These are phyloP conservation scores for Pseudophaeomoniella oleicola DNA, from an alignment of 2,329 filamentous ascomycete species.

Conservation along the genomic window DNA sequence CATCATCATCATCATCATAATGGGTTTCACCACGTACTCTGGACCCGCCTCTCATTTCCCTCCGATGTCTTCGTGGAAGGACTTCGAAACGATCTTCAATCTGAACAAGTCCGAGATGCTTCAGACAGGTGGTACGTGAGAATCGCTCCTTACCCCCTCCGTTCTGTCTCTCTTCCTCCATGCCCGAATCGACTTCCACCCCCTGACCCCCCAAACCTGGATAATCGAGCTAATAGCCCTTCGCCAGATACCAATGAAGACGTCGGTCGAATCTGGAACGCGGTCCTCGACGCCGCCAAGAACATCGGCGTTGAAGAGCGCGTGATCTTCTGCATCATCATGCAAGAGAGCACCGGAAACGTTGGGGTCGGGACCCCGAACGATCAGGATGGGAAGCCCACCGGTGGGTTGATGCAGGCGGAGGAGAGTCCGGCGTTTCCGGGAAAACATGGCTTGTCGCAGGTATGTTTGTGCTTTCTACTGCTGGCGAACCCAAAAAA, in stretches of 20 bases:
- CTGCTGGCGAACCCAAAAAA: not conserved
- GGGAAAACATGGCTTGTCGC: slow-evolving; percentile 16
- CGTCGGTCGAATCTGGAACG: slow-evolving; percentile 19
- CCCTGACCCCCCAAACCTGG: no score
- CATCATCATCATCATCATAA: no score
- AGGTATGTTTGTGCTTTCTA: slow-evolving; percentile 13
- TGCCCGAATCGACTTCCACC: no score
- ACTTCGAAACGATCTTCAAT: slow-evolving; percentile 21
- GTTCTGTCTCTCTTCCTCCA: no score
- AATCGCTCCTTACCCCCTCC: no score
- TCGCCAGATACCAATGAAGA: slow-evolving; percentile 18
- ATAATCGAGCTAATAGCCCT: no score
- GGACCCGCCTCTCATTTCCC: slow-evolving; percentile 18
- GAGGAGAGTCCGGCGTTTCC: slow-evolving; percentile 20
- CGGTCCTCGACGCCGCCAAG: slow-evolving; percentile 14
- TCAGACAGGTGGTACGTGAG: slow-evolving; percentile 15
- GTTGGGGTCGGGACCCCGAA: slow-evolving; percentile 22
- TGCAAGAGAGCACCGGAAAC: slow-evolving; percentile 26
- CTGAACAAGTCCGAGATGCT: slow-evolving; percentile 19
- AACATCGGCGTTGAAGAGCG: slow-evolving; percentile 20
- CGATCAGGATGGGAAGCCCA: slow-evolving; percentile 18
- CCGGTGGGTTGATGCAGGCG: slow-evolving; percentile 27
- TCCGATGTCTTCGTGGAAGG: slow-evolving; percentile 16
- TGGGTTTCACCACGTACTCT: no score
- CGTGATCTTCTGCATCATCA: slow-evolving; percentile 26